A percentile compares a stretch with the other conserved stretches of the same genome.
Conservation (phyloP, 495 filamentous ascomycete genomes). For the Lasiosphaeria hispida region DNA sequence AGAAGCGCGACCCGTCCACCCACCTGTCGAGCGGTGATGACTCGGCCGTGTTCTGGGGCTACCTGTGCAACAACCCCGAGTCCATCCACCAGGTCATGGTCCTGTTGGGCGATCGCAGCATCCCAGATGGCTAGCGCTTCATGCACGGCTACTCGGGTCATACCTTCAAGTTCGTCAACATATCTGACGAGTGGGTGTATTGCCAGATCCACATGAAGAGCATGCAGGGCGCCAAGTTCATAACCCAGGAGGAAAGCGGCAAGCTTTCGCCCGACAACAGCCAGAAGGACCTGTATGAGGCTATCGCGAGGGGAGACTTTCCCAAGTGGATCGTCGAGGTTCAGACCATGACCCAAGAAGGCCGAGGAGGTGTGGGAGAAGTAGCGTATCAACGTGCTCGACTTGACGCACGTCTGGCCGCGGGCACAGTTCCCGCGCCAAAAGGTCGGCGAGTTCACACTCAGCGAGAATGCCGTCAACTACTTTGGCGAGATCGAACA, state of each 20-base stretch:
- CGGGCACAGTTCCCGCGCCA: conserved; percentile 66
- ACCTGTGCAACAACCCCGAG: conserved; percentile 55
- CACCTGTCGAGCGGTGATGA: conserved; percentile 42
- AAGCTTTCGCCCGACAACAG: conserved; percentile 65
- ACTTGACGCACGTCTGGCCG: conserved; percentile 77
- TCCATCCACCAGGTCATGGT: conserved; percentile 69
- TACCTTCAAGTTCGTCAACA: conserved; percentile 68
- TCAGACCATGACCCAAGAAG: conserved; percentile 66
- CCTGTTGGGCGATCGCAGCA: conserved; percentile 70
- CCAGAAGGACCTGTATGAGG: conserved; percentile 68
- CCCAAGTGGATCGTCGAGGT: conserved; percentile 72
- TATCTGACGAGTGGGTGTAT: conserved; percentile 60
- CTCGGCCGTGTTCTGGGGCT: conserved; percentile 51
- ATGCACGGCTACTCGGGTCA: conserved; percentile 73
- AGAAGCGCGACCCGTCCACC: conserved; percentile 71
- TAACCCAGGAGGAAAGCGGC: conserved; percentile 59
- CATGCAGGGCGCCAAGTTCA: conserved; percentile 65
- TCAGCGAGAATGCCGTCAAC: conserved; percentile 68
- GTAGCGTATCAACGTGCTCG: conserved; percentile 73
- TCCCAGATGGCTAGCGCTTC: conserved; percentile 63
- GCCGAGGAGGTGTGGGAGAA: conserved; percentile 51
- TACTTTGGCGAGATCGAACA: conserved; percentile 82
- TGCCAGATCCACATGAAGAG: conserved; percentile 68
- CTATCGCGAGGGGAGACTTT: conserved; percentile 62
- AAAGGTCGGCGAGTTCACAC: conserved; percentile 62